Evolutionary conservation across 2,329 filamentous ascomycete species (phyloP), one percentile per base, ranked within the genome.

Genomic region (Chaetomiaceae sp.): DNA sequence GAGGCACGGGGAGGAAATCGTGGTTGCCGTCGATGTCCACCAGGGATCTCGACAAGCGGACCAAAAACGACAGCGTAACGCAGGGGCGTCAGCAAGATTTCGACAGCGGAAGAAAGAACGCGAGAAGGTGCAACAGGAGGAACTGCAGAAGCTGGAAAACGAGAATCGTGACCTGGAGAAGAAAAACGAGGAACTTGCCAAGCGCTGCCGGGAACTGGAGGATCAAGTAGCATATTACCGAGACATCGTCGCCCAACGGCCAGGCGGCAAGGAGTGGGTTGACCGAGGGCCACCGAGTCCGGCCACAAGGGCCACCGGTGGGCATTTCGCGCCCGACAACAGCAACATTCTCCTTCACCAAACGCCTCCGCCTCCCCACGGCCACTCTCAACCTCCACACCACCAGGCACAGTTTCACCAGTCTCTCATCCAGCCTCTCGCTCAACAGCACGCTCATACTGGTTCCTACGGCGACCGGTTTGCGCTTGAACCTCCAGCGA

Each of bases 21-120:
- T 76, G 9, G 82, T 91, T 44, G 84, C 85, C 13, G 83, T 92
- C 9, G 89, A 95, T 66, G 83, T 88, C 38, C 86, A 89, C 61
- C 86, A 89, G 62, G 90, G 86, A 11, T 95, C 90, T 11, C 86
- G 85, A 60, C 83, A 89, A 62, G 87, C 89, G 34, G 88, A 94
- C 64, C 89, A 95, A 68, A 95, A 94, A 71, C 79, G 90, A 51
- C 85, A 87, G 67, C 81, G 89, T 47, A 95, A 95, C 64, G 90
- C 90, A 36, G 87, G 87, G 43, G 90, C 90, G 5, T 95, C 89
- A 52, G 89, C 89, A 43, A 80, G 90, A 54, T 94, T 95, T 60
- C 81, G 90, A 51, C 82, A 85, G 64, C 80, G 90, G 55, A 84
- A 90, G 65, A 95, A 95, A 71, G 88, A 90, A 64, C 85, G 87